Base-by-base conservation (phyloP, 1,139 yeast genomes). In the Yamadazyma spencermartinsiae region DNA sequence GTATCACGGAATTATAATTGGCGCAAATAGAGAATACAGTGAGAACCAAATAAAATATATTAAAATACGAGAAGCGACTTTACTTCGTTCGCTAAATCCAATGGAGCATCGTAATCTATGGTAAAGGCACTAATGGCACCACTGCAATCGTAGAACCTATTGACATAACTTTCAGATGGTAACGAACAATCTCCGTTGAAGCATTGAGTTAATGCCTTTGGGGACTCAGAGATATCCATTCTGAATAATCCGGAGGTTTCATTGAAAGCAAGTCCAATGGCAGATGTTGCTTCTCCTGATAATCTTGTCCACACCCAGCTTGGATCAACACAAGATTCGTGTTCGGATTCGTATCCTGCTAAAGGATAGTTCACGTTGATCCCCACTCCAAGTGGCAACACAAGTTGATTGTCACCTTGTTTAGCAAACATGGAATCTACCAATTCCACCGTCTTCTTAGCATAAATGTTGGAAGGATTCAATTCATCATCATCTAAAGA, bases 361-460 rank as follows among this genome's bases (percentile, higher is more conserved):
- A 46, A 40, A 29, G 72, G 72, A 52, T 62, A 56, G 56, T 67
- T 66, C 39, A 67, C 70, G 45, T 62, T 63, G 38, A 65, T 39
- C 43, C 71, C 70, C 35, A 62, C 65, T 42, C 65, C 64, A 38
- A 60, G 39, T 29, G 71, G 71, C 48, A 67, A 56, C 33, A 65
- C 53, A 48, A 55, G 45, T 18, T 45, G 29, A 34, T 60, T 58
- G 37, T 42, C 48, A 41, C 62, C 61, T 41, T 59, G 60, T 29
- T 51, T 45, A 31, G 51, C 43, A 48, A 66, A 65, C 38, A 67
- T 43, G 21, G 49, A 46, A 38, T 55, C 46, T 33, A 65, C 70
- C 25, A 67, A 54, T 34, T 61, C 55, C 30, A 55, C 61, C 16
- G 61, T 56, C 49, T 49, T 50, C 30, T 49, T 48, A 27, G 67